Evolutionary conservation across 257 asterid genomes (phyloP), one percentile per base, ranked within the genome.

Genomic region (Plantago ovata): DNA sequence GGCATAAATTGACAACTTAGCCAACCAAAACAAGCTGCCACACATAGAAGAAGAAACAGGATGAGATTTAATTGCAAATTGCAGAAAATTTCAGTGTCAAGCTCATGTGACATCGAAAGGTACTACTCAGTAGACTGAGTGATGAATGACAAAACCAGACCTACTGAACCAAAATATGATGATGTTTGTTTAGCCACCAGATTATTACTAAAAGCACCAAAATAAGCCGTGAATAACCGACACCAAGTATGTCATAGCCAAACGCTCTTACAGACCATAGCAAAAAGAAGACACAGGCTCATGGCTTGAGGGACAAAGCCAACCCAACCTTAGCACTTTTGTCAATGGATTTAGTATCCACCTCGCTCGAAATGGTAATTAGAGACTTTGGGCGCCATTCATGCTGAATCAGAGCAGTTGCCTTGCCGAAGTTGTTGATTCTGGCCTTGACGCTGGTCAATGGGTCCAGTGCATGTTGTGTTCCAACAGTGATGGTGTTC

Each of bases 381-480:
- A 67, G 77, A 11, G 83, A 77, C 66, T 68, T 73, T 16, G 83
- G 83, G 32, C 80, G 80, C 83, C 83, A 77, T 46, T 77, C 80
- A 3, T 74, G 78, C 69, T 78, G 84, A 47, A 78, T 61, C 51
- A 78, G 61, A 58, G 74, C 78, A 68, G 64, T 78, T 64, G 80
- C 84, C 63, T 61, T 78, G 57, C 84, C 84, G 47, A 40, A 62
- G 45, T 78, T 75, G 75, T 78, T 78, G n/a, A 78, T 62, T 32
- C 77, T 63, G 2, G 84, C 80, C 69, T 78, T 78, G 28, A 74
- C 71, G n/a, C 72, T 71, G 16, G 84, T 78, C 66, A 78, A 56
- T 21, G 80, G 80, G 55, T 78, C 84, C 78, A 78, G 50, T 14
- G 74, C 56, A 45, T 74, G 80, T 45, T 78, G 84, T 3, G 76